phyloP scores from a whole-genome alignment of 163 green algal species.

The Chloromonas sp. region DNA sequence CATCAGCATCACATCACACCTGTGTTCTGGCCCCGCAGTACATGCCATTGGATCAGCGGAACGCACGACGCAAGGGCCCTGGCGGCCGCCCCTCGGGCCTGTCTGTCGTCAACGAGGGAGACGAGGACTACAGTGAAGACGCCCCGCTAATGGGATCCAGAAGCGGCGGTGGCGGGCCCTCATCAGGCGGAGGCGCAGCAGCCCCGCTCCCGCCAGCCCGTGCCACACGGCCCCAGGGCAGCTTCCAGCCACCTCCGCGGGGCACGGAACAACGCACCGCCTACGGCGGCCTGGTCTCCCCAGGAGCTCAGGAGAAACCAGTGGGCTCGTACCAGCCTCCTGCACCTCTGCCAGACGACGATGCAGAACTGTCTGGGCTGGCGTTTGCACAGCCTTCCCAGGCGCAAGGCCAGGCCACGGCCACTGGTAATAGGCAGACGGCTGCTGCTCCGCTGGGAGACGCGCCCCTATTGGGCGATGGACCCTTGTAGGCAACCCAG shows the following conservation, averaged over 20 bases:
- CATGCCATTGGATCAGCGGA: background rate
- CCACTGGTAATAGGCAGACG: background rate
- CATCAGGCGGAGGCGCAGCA: background rate
- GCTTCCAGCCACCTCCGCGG: background rate
- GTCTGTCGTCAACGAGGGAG: background rate
- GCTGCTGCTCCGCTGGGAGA: background rate
- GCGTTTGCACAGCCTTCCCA: background rate
- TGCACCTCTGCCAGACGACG: background rate
- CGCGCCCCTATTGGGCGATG: background rate
- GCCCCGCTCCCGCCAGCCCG: background rate
- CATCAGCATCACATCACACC: no score
- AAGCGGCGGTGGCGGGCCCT: no score
- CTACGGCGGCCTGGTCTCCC: background rate
- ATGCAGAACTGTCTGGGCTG: background rate
- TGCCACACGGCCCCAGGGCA: background rate
- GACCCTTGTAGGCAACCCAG: background rate
- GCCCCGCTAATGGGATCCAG: background rate
- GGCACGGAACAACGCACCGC: background rate
- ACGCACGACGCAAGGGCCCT: background rate
- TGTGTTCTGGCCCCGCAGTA: background rate
- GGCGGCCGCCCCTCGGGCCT: background rate
- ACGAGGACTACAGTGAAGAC: background rate
- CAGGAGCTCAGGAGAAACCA: background rate
- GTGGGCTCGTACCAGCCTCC: background rate
- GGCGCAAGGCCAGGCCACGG: no score